Evolutionary conservation across 2,329 filamentous ascomycete species (phyloP), one percentile per base, ranked within the genome.

Genomic region (Cercospora sp.): DNA sequence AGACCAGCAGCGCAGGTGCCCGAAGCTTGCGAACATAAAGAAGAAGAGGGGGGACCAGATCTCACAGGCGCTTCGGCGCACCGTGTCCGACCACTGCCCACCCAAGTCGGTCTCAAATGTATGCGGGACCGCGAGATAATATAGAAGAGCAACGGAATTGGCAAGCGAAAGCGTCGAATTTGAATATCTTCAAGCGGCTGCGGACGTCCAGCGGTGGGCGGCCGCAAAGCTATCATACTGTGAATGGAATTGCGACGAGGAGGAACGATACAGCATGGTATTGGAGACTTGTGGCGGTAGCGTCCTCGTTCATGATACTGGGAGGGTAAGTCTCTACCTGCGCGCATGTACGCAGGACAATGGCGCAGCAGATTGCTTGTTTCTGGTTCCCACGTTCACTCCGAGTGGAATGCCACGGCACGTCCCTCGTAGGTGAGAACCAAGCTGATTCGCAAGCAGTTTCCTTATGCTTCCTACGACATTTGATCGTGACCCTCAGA

Each of bases 391-490:
- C 26, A 30, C 23, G 26, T 55, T 10, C 23, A 53, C 23, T 28
- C 23, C 7, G 20, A 51, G 5, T 53, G 48, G 48, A 28, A 28
- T 8, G 48, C 48, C n/a, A 55, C 13, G 16, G 48, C 48, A 55
- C 20, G 48, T 23, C 26, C 5, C 5, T 55, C 23, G 3, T 26
- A 9, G 23, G 23, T 28, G 20, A 28, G 48, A 33, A 18, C 12
- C 26, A 57, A 28, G 66, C 71, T 74, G 59, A 74, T 63, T 62
- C 55, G n/a, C 58, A 53, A 51, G 48, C 65, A 83, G 83, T 62
- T 85, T 82, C 73, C 79, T 85, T 36, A 82, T 85, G 64, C 77
- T 85, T 20, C 82, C 83, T 6, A 78, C 80, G 28, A 80, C 83
- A 63, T 85, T 82, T 73, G 80, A 82, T 60, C 76, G 75, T 26